Base-by-base conservation (phyloP, 2,329 filamentous ascomycete genomes). In the Colletotrichum sp. region DNA sequence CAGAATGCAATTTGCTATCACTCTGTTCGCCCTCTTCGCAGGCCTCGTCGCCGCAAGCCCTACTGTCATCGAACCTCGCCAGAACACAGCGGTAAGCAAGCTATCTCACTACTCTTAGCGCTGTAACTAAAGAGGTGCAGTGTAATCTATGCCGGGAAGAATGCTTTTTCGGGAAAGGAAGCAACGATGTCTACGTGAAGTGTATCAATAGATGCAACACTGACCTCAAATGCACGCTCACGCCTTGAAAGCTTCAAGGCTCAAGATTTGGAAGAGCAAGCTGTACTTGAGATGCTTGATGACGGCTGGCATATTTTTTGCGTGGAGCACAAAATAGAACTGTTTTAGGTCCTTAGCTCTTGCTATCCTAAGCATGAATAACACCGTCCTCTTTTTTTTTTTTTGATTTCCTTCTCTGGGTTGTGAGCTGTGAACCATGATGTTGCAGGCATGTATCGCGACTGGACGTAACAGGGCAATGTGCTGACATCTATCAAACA, bases 81-180 rank as follows among this genome's bases (percentile, higher is more conserved):
- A 62, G 10, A 34, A 21, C 10, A 62, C 59, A 8, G 9, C 9
- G 26, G 59, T 62, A 62, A 9, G 59, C 10, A 34, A 13, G 24
- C 18, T 0, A 21, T 62, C 18, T 30, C 0, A n/a, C 28, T 1
- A 30, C 9, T 32, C 3, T 3, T 32, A 13, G 10, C 15, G 1
- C 59, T 16, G 7, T 24, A 5, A 32, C 59, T 62, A 13, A 62
- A 6, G 13, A 13, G 10, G 2, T 44, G 2, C 39, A 70, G 68
- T 70, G 68, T 16, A 32, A 55, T 4, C 1, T 52, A 24, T 70
- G 68, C 68, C 68, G 68, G 8, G 18, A 70, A 12, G 68, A 70
- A 2, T 70, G 68, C 26, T 55, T 70, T 34, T 64, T 63, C 24
- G 9, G 16, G 16, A 13, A 5, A 21, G 68, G 36, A 21, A 62